A percentile compares a stretch with the other conserved stretches of the same genome.
Conservation (phyloP, 192 early-diverging fungal genomes). For the Powellomyces hirtus region DNA sequence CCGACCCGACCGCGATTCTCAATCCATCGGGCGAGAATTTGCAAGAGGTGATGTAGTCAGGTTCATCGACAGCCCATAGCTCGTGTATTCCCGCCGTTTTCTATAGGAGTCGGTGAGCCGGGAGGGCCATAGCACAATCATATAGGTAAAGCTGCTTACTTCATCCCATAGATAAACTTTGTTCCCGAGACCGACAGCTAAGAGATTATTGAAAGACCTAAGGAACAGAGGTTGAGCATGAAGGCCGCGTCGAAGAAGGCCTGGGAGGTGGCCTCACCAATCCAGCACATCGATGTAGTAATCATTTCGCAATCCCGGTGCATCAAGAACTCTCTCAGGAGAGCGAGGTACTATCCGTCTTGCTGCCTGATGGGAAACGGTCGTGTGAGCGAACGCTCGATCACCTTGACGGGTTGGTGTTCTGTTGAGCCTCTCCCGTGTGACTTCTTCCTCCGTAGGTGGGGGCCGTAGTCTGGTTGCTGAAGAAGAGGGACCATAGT, state of each 20-base stretch:
- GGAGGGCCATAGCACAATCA: neutral
- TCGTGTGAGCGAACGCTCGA: neutral
- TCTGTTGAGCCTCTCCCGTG: neutral
- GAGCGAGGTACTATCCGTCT: slow-evolving; percentile 1
- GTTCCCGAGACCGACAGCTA: slow-evolving; percentile 48
- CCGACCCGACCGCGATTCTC: slow-evolving; percentile 61
- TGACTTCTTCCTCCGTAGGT: neutral
- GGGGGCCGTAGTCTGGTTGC: neutral
- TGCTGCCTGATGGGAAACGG: neutral
- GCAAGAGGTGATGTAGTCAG: slow-evolving; percentile 34
- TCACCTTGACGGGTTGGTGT: neutral
- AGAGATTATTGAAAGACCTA: slow-evolving; percentile 35
- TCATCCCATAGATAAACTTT: slow-evolving; percentile 55
- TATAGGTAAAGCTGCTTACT: neutral
- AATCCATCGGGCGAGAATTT: slow-evolving; percentile 43
- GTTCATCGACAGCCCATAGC: slow-evolving; percentile 37
- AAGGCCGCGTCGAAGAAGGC: no score
- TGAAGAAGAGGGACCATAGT: neutral
- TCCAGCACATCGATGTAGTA: slow-evolving; percentile 50
- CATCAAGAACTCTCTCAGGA: slow-evolving; percentile 85
- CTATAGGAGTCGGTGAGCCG: no score
- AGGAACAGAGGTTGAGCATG: neutral
- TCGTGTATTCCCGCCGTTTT: slow-evolving; percentile 42
- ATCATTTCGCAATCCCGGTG: slow-evolving; percentile 69
- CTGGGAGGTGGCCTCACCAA: no score